Base-by-base conservation (phyloP, 2,329 filamentous ascomycete genomes). In the Aspergillus proliferans region DNA sequence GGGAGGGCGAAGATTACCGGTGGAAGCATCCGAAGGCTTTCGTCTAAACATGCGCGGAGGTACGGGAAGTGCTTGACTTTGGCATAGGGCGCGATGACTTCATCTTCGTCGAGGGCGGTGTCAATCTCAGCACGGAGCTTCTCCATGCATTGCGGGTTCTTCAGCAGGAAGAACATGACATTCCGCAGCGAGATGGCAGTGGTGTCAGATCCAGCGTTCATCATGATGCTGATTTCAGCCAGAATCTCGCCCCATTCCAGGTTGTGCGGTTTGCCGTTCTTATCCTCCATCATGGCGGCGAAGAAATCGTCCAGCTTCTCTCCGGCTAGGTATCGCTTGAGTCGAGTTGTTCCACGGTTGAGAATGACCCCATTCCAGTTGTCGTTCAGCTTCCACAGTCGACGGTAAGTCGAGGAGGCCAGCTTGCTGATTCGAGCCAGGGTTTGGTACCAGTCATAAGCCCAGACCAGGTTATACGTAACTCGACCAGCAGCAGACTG, bases 241-340 rank as follows among this genome's bases (percentile, higher is more conserved):
- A 78, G 71, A 6, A 82, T 76, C 62, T 83, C 80, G 18, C 79
- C 78, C 71, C 71, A 77, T 49, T 80, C 75, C 2, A 81, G 69
- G 21, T 71, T 71, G 42, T 72, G 64, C 0, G 69, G 63, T 0
- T 53, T 50, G 1, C 69, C 68, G 12, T 68, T 65, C 46, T 71
- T 73, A 50, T 72, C 68, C 30, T 72, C 72, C 74, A 82, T 77
- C 12, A 82, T 58, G 0, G 70, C 67, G 34, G 73, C 65, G 65
- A 82, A 81, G 62, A 82, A 81, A 54, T 82, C 79, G 41, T 77
- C 73, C 0, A 81, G 66, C 51, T 75, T 76, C 62, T 82, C 78
- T 7, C 78, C 77, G 0, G 59, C 60, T 15, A 68, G 12, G 14
- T 58, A 52, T 6, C 50, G 49, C 41, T 58, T 57, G 39, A 48